These are phyloP conservation scores for Thalassiosira profunda DNA, from an alignment of 108 stramenopile species.

Conservation along the genomic window DNA sequence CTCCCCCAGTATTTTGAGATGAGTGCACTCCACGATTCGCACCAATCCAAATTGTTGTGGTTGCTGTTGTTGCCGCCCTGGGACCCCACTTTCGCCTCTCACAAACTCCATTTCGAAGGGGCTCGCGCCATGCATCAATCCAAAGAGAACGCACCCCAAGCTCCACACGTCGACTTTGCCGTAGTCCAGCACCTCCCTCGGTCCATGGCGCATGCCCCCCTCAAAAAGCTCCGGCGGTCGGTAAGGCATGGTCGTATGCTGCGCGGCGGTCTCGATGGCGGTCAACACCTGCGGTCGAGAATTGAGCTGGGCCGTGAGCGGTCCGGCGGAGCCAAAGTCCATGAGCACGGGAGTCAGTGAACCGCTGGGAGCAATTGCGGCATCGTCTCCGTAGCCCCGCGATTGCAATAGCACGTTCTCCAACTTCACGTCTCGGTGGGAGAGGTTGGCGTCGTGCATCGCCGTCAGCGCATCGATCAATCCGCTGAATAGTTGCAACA, in stretches of 20 bases:
- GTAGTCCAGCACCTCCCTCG: conserved; percentile 46
- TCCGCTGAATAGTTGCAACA: conserved; percentile 60
- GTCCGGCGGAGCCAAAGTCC: conserved; percentile 63
- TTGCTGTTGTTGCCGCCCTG: neutral
- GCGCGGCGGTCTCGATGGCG: conserved; percentile 58
- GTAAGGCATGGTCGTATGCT: conserved; percentile 80
- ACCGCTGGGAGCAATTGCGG: neutral
- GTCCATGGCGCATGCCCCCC: conserved; percentile 60
- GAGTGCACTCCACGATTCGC: conserved; percentile 75
- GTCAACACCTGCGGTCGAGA: conserved; percentile 17
- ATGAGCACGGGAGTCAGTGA: conserved; percentile 61
- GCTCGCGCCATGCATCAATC: conserved; percentile 78
- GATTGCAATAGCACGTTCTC: conserved; percentile 69
- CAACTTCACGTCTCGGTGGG: conserved; percentile 88
- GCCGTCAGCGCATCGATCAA: conserved; percentile 54
- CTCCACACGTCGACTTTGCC: conserved; percentile 84
- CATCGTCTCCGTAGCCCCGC: neutral
- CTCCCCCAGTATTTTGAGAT: conserved; percentile 60
- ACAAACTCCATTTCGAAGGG: conserved; percentile 80
- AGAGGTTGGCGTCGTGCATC: conserved; percentile 66
- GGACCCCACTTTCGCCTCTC: neutral
- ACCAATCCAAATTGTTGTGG: conserved; percentile 31
- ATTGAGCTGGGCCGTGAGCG: conserved; percentile 21
- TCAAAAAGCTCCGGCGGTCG: conserved; percentile 89
- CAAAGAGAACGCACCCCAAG: conserved; percentile 83